Evolutionary conservation across 106 monocot genomes (phyloP), one percentile per base, ranked within the genome.

Genomic region (Dendrobium catenatum): DNA sequence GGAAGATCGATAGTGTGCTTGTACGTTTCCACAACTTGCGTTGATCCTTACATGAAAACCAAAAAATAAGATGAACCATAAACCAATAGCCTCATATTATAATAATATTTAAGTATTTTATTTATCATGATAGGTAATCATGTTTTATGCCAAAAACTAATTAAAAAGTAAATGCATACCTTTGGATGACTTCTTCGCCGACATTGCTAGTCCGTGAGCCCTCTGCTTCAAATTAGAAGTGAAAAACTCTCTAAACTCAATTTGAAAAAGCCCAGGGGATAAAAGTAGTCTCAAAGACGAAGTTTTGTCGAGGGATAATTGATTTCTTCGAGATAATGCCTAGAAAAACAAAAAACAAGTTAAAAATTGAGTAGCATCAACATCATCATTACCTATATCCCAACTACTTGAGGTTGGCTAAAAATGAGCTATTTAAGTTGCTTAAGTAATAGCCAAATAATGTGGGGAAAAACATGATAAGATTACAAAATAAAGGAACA

Each of bases 1-100:
- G 97, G 97, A 44, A 98, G 89, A 80, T 94, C 91, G 33, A 98
- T 84, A 13, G 97, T 98, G 68, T 94, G 97, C 82, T 98, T 98
- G 73, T 98, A 98, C 79, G 78, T 94, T 67, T 94, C 97, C 79
- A 85, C 89, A 75, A 89, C 91, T 83, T 87, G 82, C 66, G 86
- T 94, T 24, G 77, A 84, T 80, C 89, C 94, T 94, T 78, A 10
- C 42, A 27, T 16, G 9, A 11, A 41, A 75, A 33, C 61, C 55
- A 51, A 29, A 1, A 81, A 16, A 49, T 47, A 75, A 76, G 70
- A 55, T 22, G 16, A 46, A 56, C 40, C 24, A 42, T 46, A 46
- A 54, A 54, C 6, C 46, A 77, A 6, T 51, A n/a, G 11, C 19
- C 44, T 37, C 7, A 31, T 20, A 46, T 18, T 72, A 73, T 5